Evolutionary conservation across 1,139 yeast species (phyloP), one percentile per base, ranked within the genome.

Genomic region (Taphrina betulina): DNA sequence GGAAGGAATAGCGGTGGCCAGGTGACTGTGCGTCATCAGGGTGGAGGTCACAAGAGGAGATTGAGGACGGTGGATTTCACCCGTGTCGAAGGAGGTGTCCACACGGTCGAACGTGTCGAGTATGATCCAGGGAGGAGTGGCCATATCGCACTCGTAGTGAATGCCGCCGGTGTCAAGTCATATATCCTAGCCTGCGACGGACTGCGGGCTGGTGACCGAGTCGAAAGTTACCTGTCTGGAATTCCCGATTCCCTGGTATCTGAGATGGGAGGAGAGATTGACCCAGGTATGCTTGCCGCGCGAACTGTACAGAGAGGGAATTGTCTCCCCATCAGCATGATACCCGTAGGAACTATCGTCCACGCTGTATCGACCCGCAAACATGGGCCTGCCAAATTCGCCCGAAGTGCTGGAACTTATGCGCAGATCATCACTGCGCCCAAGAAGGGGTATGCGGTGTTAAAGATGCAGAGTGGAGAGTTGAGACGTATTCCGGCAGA

Each of bases 71-170:
- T 92, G 26, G 99, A 92, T 70, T 83, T 83, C 67, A 75, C 76
- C 65, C 79, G 99, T 66, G 67, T 70, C 44, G 77, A 69, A 2
- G 71, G 81, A 1, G 98, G 97, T 22, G 78, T 77, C 55, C 95
- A 88, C 64, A 78, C 80, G 20, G 97, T 92, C 20, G 74, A 83
- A 58, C 78, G 99, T 67, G 87, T 92, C 59, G 99, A 92, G 71
- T 88, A 89, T 68, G 99, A 92, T 71, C 99, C 99, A 44, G 87
- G 87, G 67, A 80, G 99, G 75, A 80, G 95, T 3, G 87, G 94
- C 4, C 99, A 92, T 71, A 85, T 92, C 69, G 99, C 99, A 0
- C 74, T 92, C 60, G 67, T 94, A 46, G 78, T 83, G 69, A 83
- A 85, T 69, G 78, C 72, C 35, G 77, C 92, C 0, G 82, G 81